Base-by-base conservation (phyloP, 2,329 filamentous ascomycete genomes). In the Cadophora gregata region DNA sequence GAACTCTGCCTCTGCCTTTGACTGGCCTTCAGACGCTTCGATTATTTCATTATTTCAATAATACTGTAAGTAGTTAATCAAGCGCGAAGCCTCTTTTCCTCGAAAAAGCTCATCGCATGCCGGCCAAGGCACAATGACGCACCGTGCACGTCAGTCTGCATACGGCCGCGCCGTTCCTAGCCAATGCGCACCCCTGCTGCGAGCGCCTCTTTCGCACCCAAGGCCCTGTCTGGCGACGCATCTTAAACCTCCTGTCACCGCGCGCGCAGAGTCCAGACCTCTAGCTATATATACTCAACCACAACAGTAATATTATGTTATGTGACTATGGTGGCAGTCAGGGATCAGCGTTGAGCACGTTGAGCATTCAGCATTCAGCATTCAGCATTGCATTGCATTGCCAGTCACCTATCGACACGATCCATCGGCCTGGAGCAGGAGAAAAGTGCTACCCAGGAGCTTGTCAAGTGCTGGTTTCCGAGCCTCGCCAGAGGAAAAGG, bases 271-370 rank as follows among this genome's bases (percentile, higher is more conserved):
- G 36, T 59, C 56, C 36, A 45, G 56, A 59, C 56, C 29, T 14
- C 24, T 31, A 36, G n/a, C 53, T 56, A 56, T 56, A 56, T 56
- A 56, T 56, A 36, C 53, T 56, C 31, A 36, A n/a, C 53, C 50
- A 53, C 50, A n/a, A 31, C 50, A 31, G 12, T n/a, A 27, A 31
- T 27, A 6, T 10, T n/a, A 29, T n/a, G 19, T 53, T 1, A 29
- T 53, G 24, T 24, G 25, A 53, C 8, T n/a, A 2, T 27, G 25
- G 31, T 16, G 14, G 50, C 6, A 31, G 12, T 31, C n/a, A 19
- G 16, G 24, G 50, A 8, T 53, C 24, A 10, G 14, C 25, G 27
- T 31, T 8, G 27, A 53, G 50, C 25, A n/a, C 10, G 29, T 31
- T 19, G 25, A 31, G 8, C 1, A 53, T 31, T 31, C n/a, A n/a